These are phyloP conservation scores for Mycena rebaudengoi DNA, from an alignment of 768 basidiomycete species.

Conservation along the genomic window DNA sequence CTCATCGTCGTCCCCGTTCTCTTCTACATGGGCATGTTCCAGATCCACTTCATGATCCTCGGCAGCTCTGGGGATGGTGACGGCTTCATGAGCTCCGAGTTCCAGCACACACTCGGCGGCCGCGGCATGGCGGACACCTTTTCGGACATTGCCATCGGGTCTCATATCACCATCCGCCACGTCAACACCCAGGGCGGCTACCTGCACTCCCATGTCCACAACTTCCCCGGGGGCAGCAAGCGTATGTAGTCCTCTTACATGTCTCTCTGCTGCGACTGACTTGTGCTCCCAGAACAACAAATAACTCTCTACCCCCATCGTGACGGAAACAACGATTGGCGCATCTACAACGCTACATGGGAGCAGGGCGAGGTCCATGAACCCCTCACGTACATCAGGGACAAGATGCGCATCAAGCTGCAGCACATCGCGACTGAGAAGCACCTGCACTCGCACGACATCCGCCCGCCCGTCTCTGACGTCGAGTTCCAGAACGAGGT, in stretches of 20 bases:
- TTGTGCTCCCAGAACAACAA: constrained; percentile 83
- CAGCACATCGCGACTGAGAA: constrained; percentile 84
- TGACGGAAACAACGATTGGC: constrained; percentile 97
- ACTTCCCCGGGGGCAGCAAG: constrained; percentile 89
- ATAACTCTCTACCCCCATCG: constrained; percentile 98
- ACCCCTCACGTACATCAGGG: constrained; percentile 56
- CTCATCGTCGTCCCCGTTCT: constrained; percentile 84
- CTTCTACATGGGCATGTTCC: constrained; percentile 98
- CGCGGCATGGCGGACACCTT: constrained; percentile 93
- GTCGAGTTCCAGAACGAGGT: constrained; percentile 99
- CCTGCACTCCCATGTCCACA: constrained; percentile 92
- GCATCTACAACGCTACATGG: constrained; percentile 83
- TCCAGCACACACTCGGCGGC: constrained; percentile 94
- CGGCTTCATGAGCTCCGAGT: constrained; percentile 99
- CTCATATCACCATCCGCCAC: constrained; percentile 84
- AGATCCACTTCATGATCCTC: constrained; percentile 91
- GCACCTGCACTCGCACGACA: constrained; percentile 93
- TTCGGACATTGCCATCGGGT: constrained; percentile 91
- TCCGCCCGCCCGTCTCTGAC: constrained; percentile 93
- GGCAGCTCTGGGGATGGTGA: constrained; percentile 95
- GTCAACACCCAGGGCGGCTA: constrained; percentile 99
- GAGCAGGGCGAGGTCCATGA: constrained; percentile 59
- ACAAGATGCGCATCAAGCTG: constrained; percentile 79
- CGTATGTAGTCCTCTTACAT: constrained; percentile 55
- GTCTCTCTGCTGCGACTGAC: constrained; percentile 1